Evolutionary conservation across 805 yeast genomes (phyloP).

Genomic region (Barnettozyma californica): DNA sequence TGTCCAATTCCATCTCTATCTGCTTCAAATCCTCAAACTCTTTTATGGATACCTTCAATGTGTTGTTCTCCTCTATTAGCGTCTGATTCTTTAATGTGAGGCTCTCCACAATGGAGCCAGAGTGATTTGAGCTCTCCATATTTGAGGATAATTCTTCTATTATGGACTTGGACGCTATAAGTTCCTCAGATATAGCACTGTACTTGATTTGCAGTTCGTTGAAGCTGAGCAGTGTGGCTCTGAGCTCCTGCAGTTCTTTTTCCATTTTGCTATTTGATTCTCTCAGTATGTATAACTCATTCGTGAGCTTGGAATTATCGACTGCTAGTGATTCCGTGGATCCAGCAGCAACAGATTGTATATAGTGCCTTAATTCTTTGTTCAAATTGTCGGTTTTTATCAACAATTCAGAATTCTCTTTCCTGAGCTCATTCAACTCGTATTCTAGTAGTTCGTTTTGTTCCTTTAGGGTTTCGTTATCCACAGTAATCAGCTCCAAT

Average conservation of each 20-base stretch:
- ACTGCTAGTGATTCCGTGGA: neutral
- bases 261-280: slow-evolving; percentile 34
- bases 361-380: slow-evolving; percentile 14
- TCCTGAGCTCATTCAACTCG: slow-evolving; percentile 15
- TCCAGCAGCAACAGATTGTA: slow-evolving; percentile 4
- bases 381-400: slow-evolving; percentile 8
- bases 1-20: slow-evolving; percentile 45
- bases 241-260: slow-evolving; percentile 11
- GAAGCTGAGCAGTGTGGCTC: neutral
- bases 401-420: slow-evolving; percentile 7
- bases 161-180: slow-evolving; percentile 12
- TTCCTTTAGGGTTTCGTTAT: slow-evolving; percentile 38
- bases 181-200: slow-evolving; percentile 7
- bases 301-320: slow-evolving; percentile 9
- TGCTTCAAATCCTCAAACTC: slow-evolving; percentile 47
- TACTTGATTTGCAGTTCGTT: slow-evolving; percentile 11
- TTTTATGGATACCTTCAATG: slow-evolving; percentile 33
- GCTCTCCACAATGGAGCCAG: slow-evolving; percentile 30
- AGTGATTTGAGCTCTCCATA: slow-evolving; percentile 25
- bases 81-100: slow-evolving; percentile 32
- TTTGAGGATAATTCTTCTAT: slow-evolving; percentile 26
- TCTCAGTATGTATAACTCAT: slow-evolving; percentile 36
- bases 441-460: slow-evolving; percentile 28
- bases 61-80: slow-evolving; percentile 30
- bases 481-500: slow-evolving; percentile 34